These are phyloP conservation scores for Logfia minima DNA, from an alignment of 129 eudicot species.

Conservation along the genomic window DNA sequence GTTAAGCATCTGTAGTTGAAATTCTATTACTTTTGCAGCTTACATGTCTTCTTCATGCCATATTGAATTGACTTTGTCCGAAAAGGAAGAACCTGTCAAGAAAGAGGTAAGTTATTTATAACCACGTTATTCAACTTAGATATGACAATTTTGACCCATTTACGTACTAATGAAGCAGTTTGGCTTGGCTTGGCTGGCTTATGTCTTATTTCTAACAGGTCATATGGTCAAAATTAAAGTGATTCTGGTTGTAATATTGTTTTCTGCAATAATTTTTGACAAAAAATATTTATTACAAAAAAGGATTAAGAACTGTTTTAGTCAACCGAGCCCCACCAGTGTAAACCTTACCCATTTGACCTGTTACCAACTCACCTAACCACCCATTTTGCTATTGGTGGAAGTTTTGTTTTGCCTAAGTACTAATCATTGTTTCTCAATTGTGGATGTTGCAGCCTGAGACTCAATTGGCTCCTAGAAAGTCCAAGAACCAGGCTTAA, in stretches of 20 bases:
- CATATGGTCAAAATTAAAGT: too few relatives aligned
- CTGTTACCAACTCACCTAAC: too few relatives aligned
- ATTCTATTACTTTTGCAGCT: slow-evolving; percentile 2
- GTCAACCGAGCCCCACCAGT: too few relatives aligned
- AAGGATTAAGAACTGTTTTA: too few relatives aligned
- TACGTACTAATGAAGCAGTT: too few relatives aligned
- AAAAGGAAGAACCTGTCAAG: background rate
- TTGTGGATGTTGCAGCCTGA: background rate
- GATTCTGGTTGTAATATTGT: background rate
- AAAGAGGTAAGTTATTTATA: slow-evolving; percentile 1
- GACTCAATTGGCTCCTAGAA: slow-evolving; percentile 12
- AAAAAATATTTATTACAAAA: too few relatives aligned
- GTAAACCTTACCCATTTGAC: too few relatives aligned
- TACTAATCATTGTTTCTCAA: background rate
- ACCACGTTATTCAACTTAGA: too few relatives aligned
- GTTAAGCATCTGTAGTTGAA: too few relatives aligned
- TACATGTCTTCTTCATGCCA: slow-evolving; percentile 16
- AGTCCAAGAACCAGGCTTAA: slow-evolving; percentile 1
- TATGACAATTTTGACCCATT: too few relatives aligned
- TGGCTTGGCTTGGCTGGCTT: background rate
- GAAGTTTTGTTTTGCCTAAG: too few relatives aligned
- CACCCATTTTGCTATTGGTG: too few relatives aligned
- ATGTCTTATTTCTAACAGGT: background rate
- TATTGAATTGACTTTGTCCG: slow-evolving; percentile 8
- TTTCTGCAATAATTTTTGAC: background rate